Base-by-base conservation (phyloP, 2,329 filamentous ascomycete species). In the Botrytis medusae region DNA sequence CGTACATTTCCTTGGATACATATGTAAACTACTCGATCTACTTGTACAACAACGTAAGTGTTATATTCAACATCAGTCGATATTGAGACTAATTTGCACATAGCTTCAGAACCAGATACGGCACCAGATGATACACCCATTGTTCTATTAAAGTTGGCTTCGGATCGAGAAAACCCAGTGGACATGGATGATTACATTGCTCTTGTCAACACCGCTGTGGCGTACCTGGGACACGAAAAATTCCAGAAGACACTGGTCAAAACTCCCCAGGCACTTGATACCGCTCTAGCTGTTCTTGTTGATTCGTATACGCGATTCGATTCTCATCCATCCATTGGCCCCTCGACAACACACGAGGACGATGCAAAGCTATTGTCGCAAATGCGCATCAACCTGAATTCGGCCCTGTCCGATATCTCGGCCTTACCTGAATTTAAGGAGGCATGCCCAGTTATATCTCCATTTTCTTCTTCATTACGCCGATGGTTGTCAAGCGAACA, bases 21-120 rank as follows among this genome's bases (percentile, higher is more conserved):
- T 88, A 72, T 88, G 86, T 83, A 90, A 87, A 79, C 84, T 90
- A 32, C 80, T 91, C 4, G 84, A 84, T 32, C 82, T 91, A 25
- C 82, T 91, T 7, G 83, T 85, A 29, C 81, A 81, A 1, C 87
- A 89, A 79, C 82, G 86, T 86, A 80, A 62, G 80, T 72, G 20
- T 51, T 12, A 44, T 34, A 44, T 63, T 34, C 34, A 59, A n/a
- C 7, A 61, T 16, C 2, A 12, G 7, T 18, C 14, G 4, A 20
- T n/a, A n/a, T 34, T 37, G 29, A 54, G 29, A 61, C 37, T 72
- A 61, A 72, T 32, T 18, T n/a, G 16, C 18, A 64, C 48, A 22
- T 71, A 82, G 80, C 78, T 54, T 76, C 77, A 61, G 81, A 81
- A 67, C 71, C 73, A 20, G 77, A 80, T 62, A 48, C 77, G 29